Base-by-base conservation (phyloP, 306 rosid genomes). In the Lupinus albus region DNA sequence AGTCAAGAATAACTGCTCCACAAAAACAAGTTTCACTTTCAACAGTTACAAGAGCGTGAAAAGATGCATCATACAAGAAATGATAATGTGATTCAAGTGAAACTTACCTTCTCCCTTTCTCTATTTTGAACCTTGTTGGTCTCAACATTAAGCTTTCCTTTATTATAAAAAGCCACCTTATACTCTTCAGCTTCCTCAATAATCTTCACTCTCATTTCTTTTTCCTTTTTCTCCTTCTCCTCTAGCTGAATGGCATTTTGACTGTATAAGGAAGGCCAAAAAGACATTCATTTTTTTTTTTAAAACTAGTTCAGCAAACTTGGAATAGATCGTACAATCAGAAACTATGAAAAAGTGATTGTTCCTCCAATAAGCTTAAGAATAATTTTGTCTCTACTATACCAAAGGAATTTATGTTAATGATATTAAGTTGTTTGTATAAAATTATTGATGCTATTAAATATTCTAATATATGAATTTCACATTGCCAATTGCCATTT, bases 151-250 rank as follows among this genome's bases (percentile, higher is more conserved):
- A 86, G 82, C 92, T 90, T 90, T 77, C 96, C 91, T 80, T 94
- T 94, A 91, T 90, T 97, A 68, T 94, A 88, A 78, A 94, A 94
- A 61, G 87, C 85, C 21, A 48, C 69, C 63, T 79, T 90, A 70
- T 77, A 94, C 67, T 90, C 99, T 75, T 90, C 99, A 28, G 97
- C 99, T 80, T 94, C 99, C 81, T 88, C 97, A 51, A 90, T 81
- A 68, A 94, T 88, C 83, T 88, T 85, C 84, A 79, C 79, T 81
- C 99, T 86, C 84, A 78, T 60, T 75, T 94, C 99, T 60, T 94
- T 94, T 78, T 94, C 99, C 76, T 75, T 79, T 83, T 84, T 94
- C 84, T 94, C 99, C 85, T 90, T 94, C 86, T 88, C 96, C 71
- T 88, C 99, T 49, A 94, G 88, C 64, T 44, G 76, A 73, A 90